Conservation (phyloP, 2,329 filamentous ascomycete genomes). For the Cladosporium colombiae region DNA sequence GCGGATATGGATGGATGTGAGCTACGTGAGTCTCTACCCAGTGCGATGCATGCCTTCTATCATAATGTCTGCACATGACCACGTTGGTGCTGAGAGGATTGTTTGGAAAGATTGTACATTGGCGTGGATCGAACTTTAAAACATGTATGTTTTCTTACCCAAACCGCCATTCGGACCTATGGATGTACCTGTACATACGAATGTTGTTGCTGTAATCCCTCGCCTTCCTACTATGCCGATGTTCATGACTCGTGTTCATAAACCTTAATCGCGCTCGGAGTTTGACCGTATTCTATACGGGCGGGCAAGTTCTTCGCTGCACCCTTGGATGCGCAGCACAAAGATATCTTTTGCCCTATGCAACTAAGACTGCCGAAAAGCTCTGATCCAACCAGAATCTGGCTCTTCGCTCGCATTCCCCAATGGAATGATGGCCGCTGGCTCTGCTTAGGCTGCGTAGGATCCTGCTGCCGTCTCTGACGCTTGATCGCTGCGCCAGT, state of each 20-base stretch:
- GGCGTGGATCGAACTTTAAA: too few relatives aligned
- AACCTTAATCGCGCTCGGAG: not conserved
- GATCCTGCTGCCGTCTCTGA: not conserved
- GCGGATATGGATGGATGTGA: not conserved
- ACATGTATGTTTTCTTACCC: too few relatives aligned
- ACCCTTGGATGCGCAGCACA: not conserved
- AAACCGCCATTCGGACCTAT: too few relatives aligned
- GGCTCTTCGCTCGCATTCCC: not conserved
- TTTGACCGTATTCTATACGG: not conserved
- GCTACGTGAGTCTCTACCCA: too few relatives aligned
- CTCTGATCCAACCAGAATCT: not conserved
- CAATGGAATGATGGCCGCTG: not conserved
- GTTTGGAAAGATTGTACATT: too few relatives aligned
- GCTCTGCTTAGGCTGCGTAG: not conserved
- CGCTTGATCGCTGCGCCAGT: not conserved
- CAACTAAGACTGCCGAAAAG: not conserved
- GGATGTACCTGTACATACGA: too few relatives aligned
- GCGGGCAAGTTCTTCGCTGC: not conserved
- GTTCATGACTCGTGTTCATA: not conserved
- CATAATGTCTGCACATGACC: too few relatives aligned
- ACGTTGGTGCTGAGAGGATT: too few relatives aligned
- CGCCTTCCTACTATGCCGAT: too few relatives aligned
- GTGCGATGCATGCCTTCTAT: too few relatives aligned
- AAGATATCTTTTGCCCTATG: not conserved
- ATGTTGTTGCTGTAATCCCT: too few relatives aligned